Evolutionary conservation across 768 basidiomycete species (phyloP), one percentile per base, ranked within the genome.

Genomic region (Suillus subluteus): DNA sequence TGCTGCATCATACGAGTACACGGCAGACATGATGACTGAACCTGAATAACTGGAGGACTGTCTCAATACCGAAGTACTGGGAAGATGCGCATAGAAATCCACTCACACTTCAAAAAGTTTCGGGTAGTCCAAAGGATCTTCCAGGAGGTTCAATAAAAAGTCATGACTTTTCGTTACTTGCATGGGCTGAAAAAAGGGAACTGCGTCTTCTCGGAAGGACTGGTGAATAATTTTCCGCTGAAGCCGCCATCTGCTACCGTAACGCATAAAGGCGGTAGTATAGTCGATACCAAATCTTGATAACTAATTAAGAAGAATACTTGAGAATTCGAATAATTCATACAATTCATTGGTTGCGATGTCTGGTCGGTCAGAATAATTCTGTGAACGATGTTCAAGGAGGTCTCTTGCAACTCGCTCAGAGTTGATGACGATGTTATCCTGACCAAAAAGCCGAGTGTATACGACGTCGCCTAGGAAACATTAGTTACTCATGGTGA

Each of bases 151-250:
- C 5, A 62, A 13, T 26, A 66, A 32, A 5, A 66, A 50, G 2
- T 66, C 65, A 4, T 23, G 32, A 13, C 43, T 52, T 37, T 50
- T 62, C 3, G 52, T 23, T 30, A 46, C 15, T 46, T 68, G 67
- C 37, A 58, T 44, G n/a, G 52, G 59, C 11, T 41, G 65, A 44
- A 62, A 62, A 21, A 11, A 15, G 12, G 46, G 23, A 13, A 66
- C 52, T 35, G 41, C 67, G 26, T 68, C 65, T 37, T 40, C 16
- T n/a, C 65, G 61, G 55, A 71, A 65, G 15, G 63, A 38, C 35
- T 71, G 68, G 23, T 65, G 65, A 23, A 71, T n/a, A 26, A 69
- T 48, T 35, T 55, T 66, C 35, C 71, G 71, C 9, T 71, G 70
- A 26, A 65, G 54, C 21, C 68, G 68, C 70, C 70, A 72, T 21